Conservation (phyloP, 2,329 filamentous ascomycete species). For the Diaporthe ilicicola region DNA sequence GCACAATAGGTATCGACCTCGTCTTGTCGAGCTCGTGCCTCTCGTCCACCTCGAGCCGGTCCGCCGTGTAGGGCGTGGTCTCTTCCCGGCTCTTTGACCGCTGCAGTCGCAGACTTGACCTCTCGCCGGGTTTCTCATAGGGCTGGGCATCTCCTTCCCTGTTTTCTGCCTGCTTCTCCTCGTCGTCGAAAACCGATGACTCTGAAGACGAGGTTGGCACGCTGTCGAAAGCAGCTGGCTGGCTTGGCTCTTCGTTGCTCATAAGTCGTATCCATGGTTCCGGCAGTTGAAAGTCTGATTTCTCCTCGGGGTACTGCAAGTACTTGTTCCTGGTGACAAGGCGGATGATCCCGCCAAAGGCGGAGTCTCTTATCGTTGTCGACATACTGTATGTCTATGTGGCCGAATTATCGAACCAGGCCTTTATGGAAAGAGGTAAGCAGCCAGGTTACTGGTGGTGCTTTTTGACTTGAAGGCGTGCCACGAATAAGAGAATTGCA, state of each 20-base stretch:
- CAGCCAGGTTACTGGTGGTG: background rate
- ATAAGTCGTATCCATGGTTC: conserved; percentile 74
- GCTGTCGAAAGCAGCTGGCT: conserved; percentile 29
- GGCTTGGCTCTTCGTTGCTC: conserved; percentile 71
- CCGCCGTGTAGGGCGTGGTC: conserved; percentile 38
- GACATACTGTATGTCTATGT: conserved; percentile 13
- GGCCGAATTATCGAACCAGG: no score
- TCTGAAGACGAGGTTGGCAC: conserved; percentile 21
- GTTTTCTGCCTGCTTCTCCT: conserved; percentile 36
- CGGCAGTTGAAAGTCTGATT: conserved; percentile 69
- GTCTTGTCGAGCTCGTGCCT: conserved; percentile 40
- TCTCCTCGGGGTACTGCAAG: conserved; percentile 71
- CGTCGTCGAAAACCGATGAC: conserved; percentile 34
- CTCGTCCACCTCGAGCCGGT: conserved; percentile 38
- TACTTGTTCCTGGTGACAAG: conserved; percentile 40
- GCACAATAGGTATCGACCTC: conserved; percentile 41
- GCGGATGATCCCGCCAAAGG: conserved; percentile 42
- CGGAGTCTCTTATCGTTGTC: conserved; percentile 35
- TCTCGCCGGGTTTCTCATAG: conserved; percentile 26
- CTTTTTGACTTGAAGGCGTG: background rate
- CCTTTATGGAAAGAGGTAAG: background rate
- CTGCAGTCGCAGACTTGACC: conserved; percentile 33
- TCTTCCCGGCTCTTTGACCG: conserved; percentile 38
- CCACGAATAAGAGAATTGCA: background rate
- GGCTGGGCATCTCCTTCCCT: conserved; percentile 32